phyloP scores from a whole-genome alignment of 2,329 filamentous ascomycete species.

The Periconia sp. region DNA sequence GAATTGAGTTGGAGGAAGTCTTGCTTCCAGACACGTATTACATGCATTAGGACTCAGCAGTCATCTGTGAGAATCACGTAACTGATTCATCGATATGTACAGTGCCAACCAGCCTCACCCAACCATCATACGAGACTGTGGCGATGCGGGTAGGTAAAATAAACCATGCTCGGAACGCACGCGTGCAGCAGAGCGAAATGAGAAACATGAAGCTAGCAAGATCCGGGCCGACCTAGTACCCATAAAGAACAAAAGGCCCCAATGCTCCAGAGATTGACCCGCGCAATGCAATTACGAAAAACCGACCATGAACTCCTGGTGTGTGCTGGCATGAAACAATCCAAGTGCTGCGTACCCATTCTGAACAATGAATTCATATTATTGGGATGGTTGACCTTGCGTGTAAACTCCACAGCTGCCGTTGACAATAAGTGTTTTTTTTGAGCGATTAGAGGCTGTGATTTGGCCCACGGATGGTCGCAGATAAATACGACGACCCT shows the following conservation, averaged over 20 bases:
- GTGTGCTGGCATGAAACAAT: slow-evolving; percentile 13
- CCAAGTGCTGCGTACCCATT: slow-evolving; percentile 12
- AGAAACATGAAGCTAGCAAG: slow-evolving; percentile 7
- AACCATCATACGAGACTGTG: slow-evolving; percentile 9
- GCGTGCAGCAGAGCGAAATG: slow-evolving; percentile 12
- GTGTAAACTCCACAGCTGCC: too few relatives aligned
- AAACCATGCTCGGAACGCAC: slow-evolving; percentile 19
- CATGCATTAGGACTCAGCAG: too few relatives aligned
- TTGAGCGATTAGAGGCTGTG: too few relatives aligned
- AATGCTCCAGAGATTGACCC: slow-evolving; percentile 33
- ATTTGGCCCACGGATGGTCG: background rate
- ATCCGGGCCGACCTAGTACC: slow-evolving; percentile 14
- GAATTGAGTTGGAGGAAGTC: too few relatives aligned
- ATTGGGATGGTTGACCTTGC: too few relatives aligned
- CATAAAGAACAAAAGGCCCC: slow-evolving; percentile 18
- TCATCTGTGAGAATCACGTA: slow-evolving; percentile 6
- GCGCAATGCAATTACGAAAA: slow-evolving; percentile 39
- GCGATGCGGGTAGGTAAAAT: slow-evolving; percentile 15
- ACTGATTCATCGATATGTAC: slow-evolving; percentile 21
- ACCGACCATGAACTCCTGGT: slow-evolving; percentile 23
- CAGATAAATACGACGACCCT: slow-evolving; percentile 1
- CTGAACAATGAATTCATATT: too few relatives aligned
- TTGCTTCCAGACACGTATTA: too few relatives aligned
- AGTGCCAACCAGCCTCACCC: slow-evolving; percentile 17
- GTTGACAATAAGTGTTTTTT: too few relatives aligned